phyloP scores from a whole-genome alignment of 2,329 filamentous ascomycete genomes.

The Thielaviopsis ethacetica region DNA sequence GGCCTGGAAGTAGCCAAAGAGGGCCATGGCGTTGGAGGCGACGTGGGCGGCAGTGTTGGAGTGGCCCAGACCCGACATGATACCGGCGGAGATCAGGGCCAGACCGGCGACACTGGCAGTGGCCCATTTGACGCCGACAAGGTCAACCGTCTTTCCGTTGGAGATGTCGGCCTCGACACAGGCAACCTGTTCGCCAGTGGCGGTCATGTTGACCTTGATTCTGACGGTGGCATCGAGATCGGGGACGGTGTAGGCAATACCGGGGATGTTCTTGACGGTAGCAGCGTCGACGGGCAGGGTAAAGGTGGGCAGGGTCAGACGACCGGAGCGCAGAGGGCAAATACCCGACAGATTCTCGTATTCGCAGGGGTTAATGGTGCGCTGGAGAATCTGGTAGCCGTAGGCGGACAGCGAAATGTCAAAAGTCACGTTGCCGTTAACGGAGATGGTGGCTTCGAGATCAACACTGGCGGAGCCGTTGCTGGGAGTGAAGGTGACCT shows the following conservation, averaged over 20 bases:
- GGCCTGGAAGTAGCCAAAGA: conserved; percentile 87
- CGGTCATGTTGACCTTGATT: conserved; percentile 61
- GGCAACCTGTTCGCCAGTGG: conserved; percentile 47
- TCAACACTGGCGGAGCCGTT: conserved; percentile 60
- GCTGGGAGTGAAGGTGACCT: conserved; percentile 61
- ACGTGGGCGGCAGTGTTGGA: conserved; percentile 91
- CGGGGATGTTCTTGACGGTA: conserved; percentile 52
- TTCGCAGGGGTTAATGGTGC: conserved; percentile 60
- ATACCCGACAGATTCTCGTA: conserved; percentile 49
- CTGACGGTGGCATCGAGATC: conserved; percentile 78
- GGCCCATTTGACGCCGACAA: conserved; percentile 75
- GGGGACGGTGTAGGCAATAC: conserved; percentile 75
- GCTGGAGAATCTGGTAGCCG: conserved; percentile 54
- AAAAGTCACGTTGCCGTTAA: conserved; percentile 67
- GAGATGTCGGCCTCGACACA: conserved; percentile 80
- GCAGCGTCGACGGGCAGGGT: conserved; percentile 42
- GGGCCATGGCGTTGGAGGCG: conserved; percentile 80
- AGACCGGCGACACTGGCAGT: conserved; percentile 78
- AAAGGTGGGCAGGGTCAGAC: conserved; percentile 55
- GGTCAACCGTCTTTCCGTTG: conserved; percentile 83
- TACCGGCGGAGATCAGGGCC: conserved; percentile 67
- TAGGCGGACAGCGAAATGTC: conserved; percentile 66
- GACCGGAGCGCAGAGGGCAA: conserved; percentile 69
- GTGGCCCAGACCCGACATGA: conserved; percentile 80
- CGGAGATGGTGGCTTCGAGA: conserved; percentile 65